Percentiles rank a stretch among this genome's conserved stretches.
These are phyloP conservation scores for Dalbergia cultrata DNA, from an alignment of 306 rosid genomes.

Conservation along the genomic window DNA sequence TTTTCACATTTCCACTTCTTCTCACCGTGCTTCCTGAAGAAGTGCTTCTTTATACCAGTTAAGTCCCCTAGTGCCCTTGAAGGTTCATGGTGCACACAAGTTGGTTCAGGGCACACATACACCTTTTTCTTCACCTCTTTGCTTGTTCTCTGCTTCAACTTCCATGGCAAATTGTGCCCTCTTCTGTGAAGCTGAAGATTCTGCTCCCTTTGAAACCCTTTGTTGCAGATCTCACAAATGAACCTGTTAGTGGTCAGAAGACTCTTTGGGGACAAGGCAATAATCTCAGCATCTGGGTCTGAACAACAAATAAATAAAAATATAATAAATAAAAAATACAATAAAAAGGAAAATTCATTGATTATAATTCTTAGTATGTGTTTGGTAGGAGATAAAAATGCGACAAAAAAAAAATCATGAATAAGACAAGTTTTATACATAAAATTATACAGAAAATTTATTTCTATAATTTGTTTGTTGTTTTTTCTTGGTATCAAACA, in stretches of 20 bases:
- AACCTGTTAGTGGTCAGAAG: constrained; percentile 88
- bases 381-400: too few species aligned
- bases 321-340: background rate
- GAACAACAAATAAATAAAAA: background rate
- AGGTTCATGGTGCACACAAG: constrained; percentile 93
- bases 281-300: constrained; percentile 98
- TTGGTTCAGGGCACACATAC: constrained; percentile 87
- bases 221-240: constrained; percentile 91
- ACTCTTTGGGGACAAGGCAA: constrained; percentile 85
- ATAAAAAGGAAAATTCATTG: too few species aligned
- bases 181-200: constrained; percentile 96
- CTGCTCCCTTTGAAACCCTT: constrained; percentile 96
- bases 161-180: constrained; percentile 99
- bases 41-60: constrained; percentile 97
- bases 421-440: too few species aligned
- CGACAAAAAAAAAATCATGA: too few species aligned
- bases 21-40: constrained; percentile 95
- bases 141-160: constrained; percentile 85
- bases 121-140: constrained; percentile 90
- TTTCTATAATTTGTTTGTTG: too few species aligned
- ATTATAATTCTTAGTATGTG: too few species aligned
- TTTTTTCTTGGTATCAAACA: background rate
- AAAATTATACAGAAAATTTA: too few species aligned
- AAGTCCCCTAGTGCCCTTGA: constrained; percentile 93
- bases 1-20: constrained; percentile 99